Evolutionary conservation across 257 asterid species (phyloP).

Genomic region (Solanum pimpinellifolium): DNA sequence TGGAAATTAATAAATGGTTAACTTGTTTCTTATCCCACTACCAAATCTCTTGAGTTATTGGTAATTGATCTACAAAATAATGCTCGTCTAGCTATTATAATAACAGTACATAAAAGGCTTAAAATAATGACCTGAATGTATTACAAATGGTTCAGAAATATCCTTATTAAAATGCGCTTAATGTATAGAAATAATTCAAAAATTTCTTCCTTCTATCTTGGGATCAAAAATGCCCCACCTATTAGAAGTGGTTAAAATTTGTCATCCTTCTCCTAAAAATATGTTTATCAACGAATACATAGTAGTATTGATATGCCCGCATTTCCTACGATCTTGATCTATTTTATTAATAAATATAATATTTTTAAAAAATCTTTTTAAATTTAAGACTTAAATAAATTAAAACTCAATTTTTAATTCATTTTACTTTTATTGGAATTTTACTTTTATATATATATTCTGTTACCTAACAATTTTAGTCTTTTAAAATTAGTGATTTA

Average conservation of each 20-base stretch:
- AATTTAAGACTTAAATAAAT: neutral
- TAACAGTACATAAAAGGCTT: too few species aligned
- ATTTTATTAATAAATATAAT: too few species aligned
- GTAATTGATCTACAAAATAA: neutral
- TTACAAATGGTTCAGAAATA: neutral
- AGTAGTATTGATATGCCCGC: neutral
- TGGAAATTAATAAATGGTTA: too few species aligned
- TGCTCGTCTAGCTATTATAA: neutral
- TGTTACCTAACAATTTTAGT: neutral
- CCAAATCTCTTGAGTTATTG: neutral
- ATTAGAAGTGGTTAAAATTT: neutral
- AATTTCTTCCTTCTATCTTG: neutral
- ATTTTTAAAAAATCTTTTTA: too few species aligned
- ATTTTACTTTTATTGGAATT: neutral
- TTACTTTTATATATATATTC: neutral
- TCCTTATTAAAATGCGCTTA: neutral
- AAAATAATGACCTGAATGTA: neutral
- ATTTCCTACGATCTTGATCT: neutral
- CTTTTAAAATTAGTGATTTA: neutral
- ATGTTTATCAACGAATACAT: neutral
- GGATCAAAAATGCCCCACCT: neutral
- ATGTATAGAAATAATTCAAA: neutral
- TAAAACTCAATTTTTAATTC: neutral
- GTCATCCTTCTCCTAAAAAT: neutral
- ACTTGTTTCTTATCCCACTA: neutral